These are phyloP conservation scores for Xylariaceae sp. DNA, from an alignment of 2,329 filamentous ascomycete genomes.

Conservation along the genomic window DNA sequence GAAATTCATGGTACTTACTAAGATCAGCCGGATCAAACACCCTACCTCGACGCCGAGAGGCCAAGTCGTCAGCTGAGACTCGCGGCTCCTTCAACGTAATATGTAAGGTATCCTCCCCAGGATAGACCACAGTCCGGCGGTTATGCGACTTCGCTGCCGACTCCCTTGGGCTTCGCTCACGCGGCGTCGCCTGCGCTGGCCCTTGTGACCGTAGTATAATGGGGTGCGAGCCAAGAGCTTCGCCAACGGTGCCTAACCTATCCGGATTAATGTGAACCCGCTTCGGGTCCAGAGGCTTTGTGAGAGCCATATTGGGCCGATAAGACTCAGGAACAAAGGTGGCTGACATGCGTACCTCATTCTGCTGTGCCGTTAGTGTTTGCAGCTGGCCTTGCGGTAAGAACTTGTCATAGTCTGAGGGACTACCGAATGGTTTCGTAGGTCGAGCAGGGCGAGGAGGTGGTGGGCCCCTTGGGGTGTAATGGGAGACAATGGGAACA, in stretches of 20 bases:
- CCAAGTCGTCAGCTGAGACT: not conserved
- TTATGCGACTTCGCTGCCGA: not conserved
- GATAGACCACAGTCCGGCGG: conserved; percentile 1
- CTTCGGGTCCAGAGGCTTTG: conserved; percentile 1
- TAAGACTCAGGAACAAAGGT: no score
- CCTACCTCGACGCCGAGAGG: conserved; percentile 9
- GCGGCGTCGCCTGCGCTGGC: not conserved
- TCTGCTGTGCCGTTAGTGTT: not conserved
- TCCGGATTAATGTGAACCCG: conserved; percentile 1
- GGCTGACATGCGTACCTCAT: not conserved
- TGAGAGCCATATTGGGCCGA: no score
- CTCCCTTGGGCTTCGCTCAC: not conserved
- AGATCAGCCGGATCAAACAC: conserved; percentile 1
- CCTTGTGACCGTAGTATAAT: conserved; percentile 1
- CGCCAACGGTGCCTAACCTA: conserved; percentile 11
- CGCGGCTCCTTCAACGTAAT: not conserved
- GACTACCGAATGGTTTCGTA: not conserved
- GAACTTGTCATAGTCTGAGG: not conserved
- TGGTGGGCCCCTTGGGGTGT: not conserved
- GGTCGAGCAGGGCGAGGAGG: not conserved
- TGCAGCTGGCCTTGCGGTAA: not conserved
- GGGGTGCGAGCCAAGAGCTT: conserved; percentile 21
- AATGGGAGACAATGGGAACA: not conserved
- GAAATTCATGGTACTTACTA: conserved; percentile 8
- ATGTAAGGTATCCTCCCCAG: not conserved